Evolutionary conservation across 345 rosid genomes (phyloP).

Genomic region (Hypericum perforatum): DNA sequence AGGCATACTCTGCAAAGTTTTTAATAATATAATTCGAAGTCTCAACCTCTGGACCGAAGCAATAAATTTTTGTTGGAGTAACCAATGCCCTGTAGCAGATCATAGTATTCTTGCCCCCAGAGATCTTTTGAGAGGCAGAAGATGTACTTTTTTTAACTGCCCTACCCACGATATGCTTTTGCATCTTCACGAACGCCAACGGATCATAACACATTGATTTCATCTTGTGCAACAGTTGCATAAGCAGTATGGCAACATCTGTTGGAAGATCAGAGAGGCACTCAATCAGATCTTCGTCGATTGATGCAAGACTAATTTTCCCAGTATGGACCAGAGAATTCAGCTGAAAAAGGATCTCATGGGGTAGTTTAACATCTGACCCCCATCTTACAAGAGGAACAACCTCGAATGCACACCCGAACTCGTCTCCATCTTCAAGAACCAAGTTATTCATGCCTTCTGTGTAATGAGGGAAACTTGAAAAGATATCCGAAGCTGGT

Average conservation of each 20-base stretch:
- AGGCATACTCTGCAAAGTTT: conserved; percentile 61
- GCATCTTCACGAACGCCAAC: conserved; percentile 38
- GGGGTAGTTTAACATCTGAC: conserved; percentile 34
- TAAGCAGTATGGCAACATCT: conserved; percentile 42
- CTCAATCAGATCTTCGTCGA: conserved; percentile 31
- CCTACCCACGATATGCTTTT: conserved; percentile 27
- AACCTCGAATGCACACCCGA: conserved; percentile 33
- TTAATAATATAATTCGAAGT: conserved; percentile 73
- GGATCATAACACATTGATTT: conserved; percentile 57
- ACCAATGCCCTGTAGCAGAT: conserved; percentile 69
- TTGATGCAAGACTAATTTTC: conserved; percentile 57
- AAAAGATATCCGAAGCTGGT: conserved; percentile 31
- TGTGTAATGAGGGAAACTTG: conserved; percentile 44
- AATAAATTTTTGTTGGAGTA: conserved; percentile 78
- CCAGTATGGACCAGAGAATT: conserved; percentile 74
- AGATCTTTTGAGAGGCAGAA: conserved; percentile 29
- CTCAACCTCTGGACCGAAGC: conserved; percentile 92
- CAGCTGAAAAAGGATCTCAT: conserved; percentile 70
- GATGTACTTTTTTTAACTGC: conserved; percentile 27
- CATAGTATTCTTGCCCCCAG: conserved; percentile 48
- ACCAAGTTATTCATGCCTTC: conserved; percentile 28
- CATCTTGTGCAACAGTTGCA: conserved; percentile 65
- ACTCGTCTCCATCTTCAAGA: conserved; percentile 34
- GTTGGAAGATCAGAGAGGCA: conserved; percentile 29
- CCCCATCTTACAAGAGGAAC: conserved; percentile 52